A percentile compares a stretch with the other conserved stretches of the same genome.
These are phyloP conservation scores for Leccinum sublutescens DNA, from an alignment of 768 basidiomycete genomes.

Conservation along the genomic window DNA sequence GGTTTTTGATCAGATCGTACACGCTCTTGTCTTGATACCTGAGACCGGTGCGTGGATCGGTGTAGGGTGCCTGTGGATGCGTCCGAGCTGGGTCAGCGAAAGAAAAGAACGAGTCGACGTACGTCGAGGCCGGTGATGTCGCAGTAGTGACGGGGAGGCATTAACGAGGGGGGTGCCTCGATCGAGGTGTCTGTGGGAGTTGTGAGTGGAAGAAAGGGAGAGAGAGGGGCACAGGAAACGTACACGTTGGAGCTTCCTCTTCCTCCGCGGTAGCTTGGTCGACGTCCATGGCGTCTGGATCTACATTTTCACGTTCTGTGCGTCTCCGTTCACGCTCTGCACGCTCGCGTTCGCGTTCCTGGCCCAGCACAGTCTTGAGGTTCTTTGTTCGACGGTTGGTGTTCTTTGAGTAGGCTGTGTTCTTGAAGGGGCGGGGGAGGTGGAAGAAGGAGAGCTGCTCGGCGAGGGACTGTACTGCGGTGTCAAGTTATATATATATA, in stretches of 20 bases:
- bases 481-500: too few species aligned
- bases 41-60: conserved; percentile 75
- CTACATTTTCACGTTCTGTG: conserved; percentile 46
- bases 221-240: conserved; percentile 23
- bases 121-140: conserved; percentile 88
- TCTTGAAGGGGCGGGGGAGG: conserved; percentile 75
- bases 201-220: not conserved
- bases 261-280: conserved; percentile 41
- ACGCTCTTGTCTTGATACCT: conserved; percentile 85
- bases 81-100: not conserved
- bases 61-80: conserved; percentile 62
- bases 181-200: conserved; percentile 62
- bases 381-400: conserved; percentile 73
- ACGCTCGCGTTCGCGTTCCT: conserved; percentile 78
- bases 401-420: conserved; percentile 66
- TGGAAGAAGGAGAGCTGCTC: conserved; percentile 75
- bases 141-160: conserved; percentile 76
- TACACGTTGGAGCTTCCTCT: conserved; percentile 74
- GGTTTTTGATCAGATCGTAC: conserved; percentile 75
- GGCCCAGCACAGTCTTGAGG: conserved; percentile 71
- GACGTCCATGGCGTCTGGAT: conserved; percentile 54
- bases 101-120: not conserved
- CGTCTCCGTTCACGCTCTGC: conserved; percentile 59
- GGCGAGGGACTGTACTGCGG: conserved; percentile 52
- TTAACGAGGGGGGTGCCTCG: conserved; percentile 79